Percentiles rank a stretch among this genome's conserved stretches.
These are phyloP conservation scores for Castanopsis chinensis DNA, from an alignment of 306 rosid genomes.

Conservation along the genomic window DNA sequence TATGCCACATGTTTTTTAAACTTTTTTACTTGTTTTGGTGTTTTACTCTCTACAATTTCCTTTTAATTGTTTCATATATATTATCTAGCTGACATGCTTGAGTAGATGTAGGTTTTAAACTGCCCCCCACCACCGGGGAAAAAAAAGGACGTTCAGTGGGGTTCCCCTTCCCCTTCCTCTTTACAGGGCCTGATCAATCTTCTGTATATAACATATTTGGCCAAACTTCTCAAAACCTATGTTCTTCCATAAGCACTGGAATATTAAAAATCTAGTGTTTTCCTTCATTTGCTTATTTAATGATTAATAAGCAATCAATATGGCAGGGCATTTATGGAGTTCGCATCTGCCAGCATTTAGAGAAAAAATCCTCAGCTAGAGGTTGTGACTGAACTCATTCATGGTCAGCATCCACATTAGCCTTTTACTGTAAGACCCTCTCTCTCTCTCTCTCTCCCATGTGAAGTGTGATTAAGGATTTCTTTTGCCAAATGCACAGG, in stretches of 20 bases:
- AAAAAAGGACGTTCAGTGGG: too few relatives aligned
- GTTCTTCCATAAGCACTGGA: not conserved
- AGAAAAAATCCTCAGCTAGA: constrained; percentile 82
- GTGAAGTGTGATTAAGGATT: not conserved
- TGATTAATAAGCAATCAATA: not conserved
- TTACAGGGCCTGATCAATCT: too few relatives aligned
- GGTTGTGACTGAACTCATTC: constrained; percentile 76
- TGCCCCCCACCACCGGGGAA: too few relatives aligned
- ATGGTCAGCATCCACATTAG: constrained; percentile 93
- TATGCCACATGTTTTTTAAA: too few relatives aligned
- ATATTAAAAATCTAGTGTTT: not conserved
- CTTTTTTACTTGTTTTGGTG: not conserved
- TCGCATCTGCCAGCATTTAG: constrained; percentile 58
- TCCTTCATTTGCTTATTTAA: not conserved
- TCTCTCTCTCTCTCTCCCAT: not conserved
- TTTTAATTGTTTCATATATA: not conserved
- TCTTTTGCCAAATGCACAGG: constrained; percentile 40
- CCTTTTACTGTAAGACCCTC: constrained; percentile 55
- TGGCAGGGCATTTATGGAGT: constrained; percentile 85
- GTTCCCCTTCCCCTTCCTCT: too few relatives aligned
- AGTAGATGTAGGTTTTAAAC: not conserved
- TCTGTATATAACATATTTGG: too few relatives aligned
- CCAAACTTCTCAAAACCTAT: not conserved
- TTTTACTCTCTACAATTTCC: not conserved
- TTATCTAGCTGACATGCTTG: too few relatives aligned